phyloP scores from a whole-genome alignment of 805 yeast species.

The Candida fluviatilis region DNA sequence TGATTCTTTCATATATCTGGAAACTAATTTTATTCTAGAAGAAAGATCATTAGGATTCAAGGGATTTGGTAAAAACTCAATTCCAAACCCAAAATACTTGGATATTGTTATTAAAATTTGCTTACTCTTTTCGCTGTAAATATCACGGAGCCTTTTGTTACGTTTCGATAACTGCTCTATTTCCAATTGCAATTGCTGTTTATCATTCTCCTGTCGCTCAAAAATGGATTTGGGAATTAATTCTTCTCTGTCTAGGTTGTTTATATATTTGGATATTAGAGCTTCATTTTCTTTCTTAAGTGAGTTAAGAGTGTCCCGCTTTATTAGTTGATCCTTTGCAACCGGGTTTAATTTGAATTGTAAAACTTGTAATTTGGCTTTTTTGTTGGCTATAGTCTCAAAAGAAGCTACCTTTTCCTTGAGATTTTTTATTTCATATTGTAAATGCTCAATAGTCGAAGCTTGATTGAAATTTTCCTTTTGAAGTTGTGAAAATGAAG shows the following conservation, averaged over 20 bases:
- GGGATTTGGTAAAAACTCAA: constrained; percentile 56
- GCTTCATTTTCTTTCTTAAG: constrained; percentile 58
- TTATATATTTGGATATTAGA: constrained; percentile 32
- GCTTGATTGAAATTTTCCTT: constrained; percentile 37
- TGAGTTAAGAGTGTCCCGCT: constrained; percentile 45
- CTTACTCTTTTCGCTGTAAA: constrained; percentile 60
- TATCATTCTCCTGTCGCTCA: constrained; percentile 57
- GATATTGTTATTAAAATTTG: constrained; percentile 68
- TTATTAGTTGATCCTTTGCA: constrained; percentile 55
- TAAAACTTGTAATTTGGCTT: constrained; percentile 41
- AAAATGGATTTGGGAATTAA: constrained; percentile 59
- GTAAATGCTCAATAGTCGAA: constrained; percentile 32
- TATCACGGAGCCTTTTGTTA: constrained; percentile 48
- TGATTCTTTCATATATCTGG: constrained; percentile 29
- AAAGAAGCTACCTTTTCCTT: constrained; percentile 31
- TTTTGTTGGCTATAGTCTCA: constrained; percentile 16
- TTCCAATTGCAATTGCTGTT: constrained; percentile 42
- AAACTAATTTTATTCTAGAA: constrained; percentile 52
- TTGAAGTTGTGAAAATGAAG: constrained; percentile 9
- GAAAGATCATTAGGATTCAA: constrained; percentile 43
- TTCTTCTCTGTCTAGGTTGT: constrained; percentile 15
- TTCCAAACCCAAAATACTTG: constrained; percentile 64
- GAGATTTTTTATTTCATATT: constrained; percentile 31
- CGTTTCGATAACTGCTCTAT: constrained; percentile 49
- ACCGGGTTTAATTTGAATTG: constrained; percentile 68